Conservation (phyloP, 1,139 yeast species). For the Hansenula lynferdii region DNA sequence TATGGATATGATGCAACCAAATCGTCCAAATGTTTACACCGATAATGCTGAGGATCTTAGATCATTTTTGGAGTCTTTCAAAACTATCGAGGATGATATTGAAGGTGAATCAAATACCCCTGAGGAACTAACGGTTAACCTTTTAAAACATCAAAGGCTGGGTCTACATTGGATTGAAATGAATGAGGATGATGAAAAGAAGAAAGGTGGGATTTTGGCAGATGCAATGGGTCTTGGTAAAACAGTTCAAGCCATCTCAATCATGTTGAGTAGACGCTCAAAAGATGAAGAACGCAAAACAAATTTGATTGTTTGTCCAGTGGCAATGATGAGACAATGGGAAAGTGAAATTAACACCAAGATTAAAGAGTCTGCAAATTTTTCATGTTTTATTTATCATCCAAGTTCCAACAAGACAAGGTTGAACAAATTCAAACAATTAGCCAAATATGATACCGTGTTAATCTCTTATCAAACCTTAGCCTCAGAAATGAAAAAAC, state of each 20-base stretch:
- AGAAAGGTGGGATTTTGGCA: slow-evolving; percentile 78
- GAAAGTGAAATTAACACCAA: slow-evolving; percentile 65
- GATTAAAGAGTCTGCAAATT: slow-evolving; percentile 40
- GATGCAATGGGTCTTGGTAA: slow-evolving; percentile 97
- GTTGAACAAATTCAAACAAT: slow-evolving; percentile 36
- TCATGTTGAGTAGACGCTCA: slow-evolving; percentile 49
- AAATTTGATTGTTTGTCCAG: slow-evolving; percentile 81
- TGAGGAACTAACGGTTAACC: slow-evolving; percentile 52
- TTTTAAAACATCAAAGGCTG: slow-evolving; percentile 79
- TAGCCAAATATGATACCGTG: slow-evolving; percentile 63
- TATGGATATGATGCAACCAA: not conserved
- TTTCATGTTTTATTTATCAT: slow-evolving; percentile 59
- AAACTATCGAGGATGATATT: slow-evolving; percentile 47
- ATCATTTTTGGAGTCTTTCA: slow-evolving; percentile 59
- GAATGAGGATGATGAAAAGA: slow-evolving; percentile 45
- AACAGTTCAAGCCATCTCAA: slow-evolving; percentile 75
- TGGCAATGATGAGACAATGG: slow-evolving; percentile 80
- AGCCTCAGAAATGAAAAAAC: slow-evolving; percentile 64
- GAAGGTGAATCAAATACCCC: slow-evolving; percentile 68
- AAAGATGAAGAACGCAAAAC: slow-evolving; percentile 33
- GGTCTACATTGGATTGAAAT: slow-evolving; percentile 83
- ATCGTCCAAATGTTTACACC: slow-evolving; percentile 23
- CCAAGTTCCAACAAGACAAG: slow-evolving; percentile 29
- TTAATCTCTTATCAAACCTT: slow-evolving; percentile 73
- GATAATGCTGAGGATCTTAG: slow-evolving; percentile 46